Evolutionary conservation across 371 early-diverging fungal genomes (phyloP).

Genomic region (Blakeslea trispora): DNA sequence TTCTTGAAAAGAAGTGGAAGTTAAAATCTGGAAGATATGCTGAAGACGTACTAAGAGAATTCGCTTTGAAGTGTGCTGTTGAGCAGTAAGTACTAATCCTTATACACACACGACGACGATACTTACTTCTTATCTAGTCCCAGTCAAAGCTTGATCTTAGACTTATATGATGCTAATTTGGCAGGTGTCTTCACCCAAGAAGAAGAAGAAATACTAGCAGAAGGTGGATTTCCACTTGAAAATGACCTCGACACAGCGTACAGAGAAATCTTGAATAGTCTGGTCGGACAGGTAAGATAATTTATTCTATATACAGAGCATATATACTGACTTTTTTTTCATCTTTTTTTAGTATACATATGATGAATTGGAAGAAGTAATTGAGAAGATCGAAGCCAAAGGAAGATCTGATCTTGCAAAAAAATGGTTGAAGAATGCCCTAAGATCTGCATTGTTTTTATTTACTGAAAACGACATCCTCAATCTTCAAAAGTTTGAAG

Average conservation of each 20-base stretch:
- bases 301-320: background rate
- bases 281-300: no score
- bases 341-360: no score
- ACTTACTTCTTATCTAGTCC: background rate
- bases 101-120: conserved; percentile 1
- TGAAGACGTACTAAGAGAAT: conserved; percentile 1
- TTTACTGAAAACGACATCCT: no score
- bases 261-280: background rate
- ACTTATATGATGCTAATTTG: background rate
- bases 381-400: no score
- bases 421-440: no score
- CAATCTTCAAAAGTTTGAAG: no score
- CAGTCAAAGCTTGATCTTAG: background rate
- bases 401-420: no score
- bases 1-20: background rate
- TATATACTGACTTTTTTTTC: no score
- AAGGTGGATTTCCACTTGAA: background rate
- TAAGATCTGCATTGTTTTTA: no score
- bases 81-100: conserved; percentile 1
- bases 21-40: background rate
- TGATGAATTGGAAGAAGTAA: no score
- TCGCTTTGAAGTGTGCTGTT: background rate
- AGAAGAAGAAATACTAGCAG: background rate
- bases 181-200: background rate
- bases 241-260: background rate